A percentile compares a stretch with the other conserved stretches of the same genome.
Evolutionary conservation across 2,329 filamentous ascomycete genomes (phyloP).

Genomic region (Cercospora sp.): DNA sequence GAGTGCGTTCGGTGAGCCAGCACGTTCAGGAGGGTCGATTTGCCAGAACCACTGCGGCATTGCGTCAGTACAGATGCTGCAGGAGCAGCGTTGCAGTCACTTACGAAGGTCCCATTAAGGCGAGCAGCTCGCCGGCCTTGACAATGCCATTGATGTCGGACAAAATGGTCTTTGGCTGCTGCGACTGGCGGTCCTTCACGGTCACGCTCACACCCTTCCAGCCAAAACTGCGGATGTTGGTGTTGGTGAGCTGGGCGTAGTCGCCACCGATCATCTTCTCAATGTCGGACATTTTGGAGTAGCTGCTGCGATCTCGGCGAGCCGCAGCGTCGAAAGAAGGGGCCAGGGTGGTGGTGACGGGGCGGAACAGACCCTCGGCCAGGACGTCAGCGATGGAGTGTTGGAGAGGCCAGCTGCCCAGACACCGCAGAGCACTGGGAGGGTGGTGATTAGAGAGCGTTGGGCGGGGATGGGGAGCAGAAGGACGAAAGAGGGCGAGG

Average conservation of each 20-base stretch:
- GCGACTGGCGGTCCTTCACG: conserved; percentile 70
- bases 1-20: conserved; percentile 64
- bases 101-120: conserved; percentile 75
- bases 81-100: conserved; percentile 19
- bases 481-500: neutral
- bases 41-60: conserved; percentile 59
- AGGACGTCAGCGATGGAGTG: neutral
- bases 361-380: conserved; percentile 1
- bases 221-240: conserved; percentile 62
- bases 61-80: conserved; percentile 12
- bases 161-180: conserved; percentile 64
- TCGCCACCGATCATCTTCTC: conserved; percentile 49
- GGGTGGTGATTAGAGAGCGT: neutral
- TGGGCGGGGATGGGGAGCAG: neutral
- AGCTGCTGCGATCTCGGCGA: conserved; percentile 36
- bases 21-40: conserved; percentile 81
- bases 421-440: neutral
- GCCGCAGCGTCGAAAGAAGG: conserved; percentile 25
- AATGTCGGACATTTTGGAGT: conserved; percentile 47
- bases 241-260: conserved; percentile 62
- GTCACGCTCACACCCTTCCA: conserved; percentile 69
- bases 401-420: conserved; percentile 7
- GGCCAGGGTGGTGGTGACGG: conserved; percentile 29
- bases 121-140: conserved; percentile 70
- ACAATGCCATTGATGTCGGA: conserved; percentile 64